Evolutionary conservation across 257 asterid genomes (phyloP), one percentile per base, ranked within the genome.

Genomic region (Osmanthus fragrans): DNA sequence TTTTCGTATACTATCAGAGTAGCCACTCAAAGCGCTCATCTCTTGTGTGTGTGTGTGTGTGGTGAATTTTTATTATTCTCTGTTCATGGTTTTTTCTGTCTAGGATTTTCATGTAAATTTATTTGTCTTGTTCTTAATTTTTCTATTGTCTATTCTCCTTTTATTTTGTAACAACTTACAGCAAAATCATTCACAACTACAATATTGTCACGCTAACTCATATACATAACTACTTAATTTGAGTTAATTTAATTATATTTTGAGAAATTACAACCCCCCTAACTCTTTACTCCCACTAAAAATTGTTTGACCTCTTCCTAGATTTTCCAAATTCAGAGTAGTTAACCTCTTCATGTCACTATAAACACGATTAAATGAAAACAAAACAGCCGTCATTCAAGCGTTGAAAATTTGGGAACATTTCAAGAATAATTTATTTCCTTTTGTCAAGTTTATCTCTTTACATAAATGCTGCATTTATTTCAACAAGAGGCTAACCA

Each of bases 341-440:
- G 16, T 73, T 71, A 71, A 79, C 79, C 83, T 72, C 73, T 85
- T 77, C 79, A 32, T 4, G 86, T 82, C 85, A 73, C 60, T 74
- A 40, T 85, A 77, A 75, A 49, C 39, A 45, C 63, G 16, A 58
- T 58, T 11, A 42, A 37, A 30, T 60, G 5, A 32, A 56, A 42
- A 34, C 67, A 77, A 5, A 29, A 13, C 33, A 49, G 4, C 32
- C 65, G 8, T 27, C 67, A 82, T 42, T 75, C 71, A 27, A 60
- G 83, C 9, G 81, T 75, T 71, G 84, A 77, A 80, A 80, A 79
- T n/a, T n/a, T 11, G 45, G 66, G 33, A 2, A 21, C 60, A 45
- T 19, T 58, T 30, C 19, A 42, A 70, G 16, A 16, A 32, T 21
- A 23, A 16, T n/a, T 15, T 72, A 16, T 1, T 30, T 58, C 9